Percentiles rank a stretch among this genome's conserved stretches.
These are phyloP conservation scores for Penicillium silybi DNA, from an alignment of 495 filamentous ascomycete genomes.

Conservation along the genomic window DNA sequence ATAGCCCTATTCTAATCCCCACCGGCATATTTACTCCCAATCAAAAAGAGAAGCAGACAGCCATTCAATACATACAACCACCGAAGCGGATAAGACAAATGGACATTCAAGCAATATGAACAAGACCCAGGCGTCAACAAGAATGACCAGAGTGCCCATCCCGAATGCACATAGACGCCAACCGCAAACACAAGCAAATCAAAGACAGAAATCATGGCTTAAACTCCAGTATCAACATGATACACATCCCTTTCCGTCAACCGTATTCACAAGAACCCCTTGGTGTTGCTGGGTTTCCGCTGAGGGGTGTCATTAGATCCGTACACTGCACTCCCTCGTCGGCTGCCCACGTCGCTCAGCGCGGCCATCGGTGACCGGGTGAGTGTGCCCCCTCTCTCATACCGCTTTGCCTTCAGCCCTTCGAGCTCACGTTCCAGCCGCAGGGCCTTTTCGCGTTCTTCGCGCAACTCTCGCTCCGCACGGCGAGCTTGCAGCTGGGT, in stretches of 20 bases:
- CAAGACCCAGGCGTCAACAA: conserved; percentile 11
- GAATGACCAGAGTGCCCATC: conserved; percentile 11
- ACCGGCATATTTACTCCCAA: conserved; percentile 13
- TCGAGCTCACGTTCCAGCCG: conserved; percentile 87
- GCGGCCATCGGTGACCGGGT: conserved; percentile 27
- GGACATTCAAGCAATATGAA: conserved; percentile 18
- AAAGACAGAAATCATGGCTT: conserved; percentile 8
- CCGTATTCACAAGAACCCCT: conserved; percentile 43
- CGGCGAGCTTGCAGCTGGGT: conserved; percentile 74
- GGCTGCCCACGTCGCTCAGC: conserved; percentile 41
- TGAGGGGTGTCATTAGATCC: conserved; percentile 37
- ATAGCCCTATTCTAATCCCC: conserved; percentile 5
- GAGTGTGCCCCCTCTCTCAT: conserved; percentile 51
- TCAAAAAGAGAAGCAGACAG: conserved; percentile 1
- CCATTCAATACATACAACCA: conserved; percentile 10
- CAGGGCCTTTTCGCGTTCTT: conserved; percentile 80
- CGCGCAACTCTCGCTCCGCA: conserved; percentile 83
- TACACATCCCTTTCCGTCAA: conserved; percentile 13
- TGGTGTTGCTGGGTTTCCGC: conserved; percentile 47
- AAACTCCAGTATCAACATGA: conserved; percentile 18
- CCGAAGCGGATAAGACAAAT: conserved; percentile 1
- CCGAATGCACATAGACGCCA: conserved; percentile 22
- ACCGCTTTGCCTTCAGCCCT: conserved; percentile 70
- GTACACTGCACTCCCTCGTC: conserved; percentile 38
- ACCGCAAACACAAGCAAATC: conserved; percentile 5